Evolutionary conservation across 148 eudicot genomes (phyloP), one percentile per base, ranked within the genome.

Genomic region (Persicaria maculosa): DNA sequence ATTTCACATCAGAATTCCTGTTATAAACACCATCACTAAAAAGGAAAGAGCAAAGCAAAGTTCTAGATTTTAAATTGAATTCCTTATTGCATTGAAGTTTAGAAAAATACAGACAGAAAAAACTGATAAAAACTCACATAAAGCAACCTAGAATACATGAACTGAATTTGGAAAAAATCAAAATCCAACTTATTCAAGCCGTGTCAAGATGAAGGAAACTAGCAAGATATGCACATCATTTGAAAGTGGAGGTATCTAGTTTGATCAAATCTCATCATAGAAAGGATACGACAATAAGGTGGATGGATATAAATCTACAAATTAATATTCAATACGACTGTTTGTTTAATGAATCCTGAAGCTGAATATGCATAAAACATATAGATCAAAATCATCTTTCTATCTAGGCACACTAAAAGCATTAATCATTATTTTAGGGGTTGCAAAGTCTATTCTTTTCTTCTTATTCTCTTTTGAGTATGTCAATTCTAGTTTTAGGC

Each of bases 11-110:
- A 19, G 48, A n/a, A n/a, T n/a, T n/a, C n/a, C 14, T 8, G 73
- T 48, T 54, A 71, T 71, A 85, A 96, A 55, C 74, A 94, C 98
- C 97, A 62, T 31, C 44, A 36, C 68, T 9, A 9, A 9, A 25
- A 54, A 57, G 7, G n/a, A 62, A 62, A 25, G 11, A 25, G 16
- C 11, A 36, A 61, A 10, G 43, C 16, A 36, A 62, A 62, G 68
- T 31, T 15, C 43, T 62, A 31, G 11, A 31, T 62, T 36, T 62
- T 25, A 25, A 9, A 62, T 22, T 17, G 11, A 31, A 62, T 11
- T 62, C 65, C 43, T 59, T 20, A 19, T 11, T 59, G 43, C 65
- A 59, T 59, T 59, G 3, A 59, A 22, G 12, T 20, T 59, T 58
- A 58, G 14, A 2, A 59, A 59, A 59, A 59, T 25, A 20, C 7